phyloP scores from a whole-genome alignment of 208 protist species.

The Ichthyophonus hoferi region DNA sequence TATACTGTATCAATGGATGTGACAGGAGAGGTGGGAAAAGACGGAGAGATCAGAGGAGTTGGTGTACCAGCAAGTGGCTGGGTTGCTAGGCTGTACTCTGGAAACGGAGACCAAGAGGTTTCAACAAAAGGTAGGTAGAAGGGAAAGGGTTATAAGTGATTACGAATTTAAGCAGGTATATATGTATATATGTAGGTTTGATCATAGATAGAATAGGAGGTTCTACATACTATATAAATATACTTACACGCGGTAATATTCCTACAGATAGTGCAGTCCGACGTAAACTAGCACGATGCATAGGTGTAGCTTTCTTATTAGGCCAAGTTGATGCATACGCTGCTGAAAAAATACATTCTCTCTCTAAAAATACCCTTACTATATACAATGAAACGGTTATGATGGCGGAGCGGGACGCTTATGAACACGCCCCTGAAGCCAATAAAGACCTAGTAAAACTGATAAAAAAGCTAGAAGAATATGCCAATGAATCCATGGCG shows the following conservation, averaged over 20 bases:
- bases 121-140: neutral
- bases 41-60: too few relatives aligned
- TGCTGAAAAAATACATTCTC: neutral
- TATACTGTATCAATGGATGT: neutral
- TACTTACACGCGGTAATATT: too few relatives aligned
- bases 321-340: neutral
- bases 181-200: too few relatives aligned
- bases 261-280: neutral
- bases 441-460: neutral
- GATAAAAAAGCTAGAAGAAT: neutral
- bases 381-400: slow-evolving; percentile 19
- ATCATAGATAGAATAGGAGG: too few relatives aligned
- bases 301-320: neutral
- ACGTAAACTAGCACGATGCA: neutral
- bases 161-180: too few relatives aligned
- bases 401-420: neutral
- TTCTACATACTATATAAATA: too few relatives aligned
- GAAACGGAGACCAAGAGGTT: neutral
- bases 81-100: slow-evolving; percentile 31
- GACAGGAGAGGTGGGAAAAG: neutral
- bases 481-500: neutral
- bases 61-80: neutral
- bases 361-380: neutral
- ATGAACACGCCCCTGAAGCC: neutral
- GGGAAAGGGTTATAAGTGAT: too few relatives aligned